Base-by-base conservation (phyloP, 345 rosid species). In the Syzygium aromaticum region DNA sequence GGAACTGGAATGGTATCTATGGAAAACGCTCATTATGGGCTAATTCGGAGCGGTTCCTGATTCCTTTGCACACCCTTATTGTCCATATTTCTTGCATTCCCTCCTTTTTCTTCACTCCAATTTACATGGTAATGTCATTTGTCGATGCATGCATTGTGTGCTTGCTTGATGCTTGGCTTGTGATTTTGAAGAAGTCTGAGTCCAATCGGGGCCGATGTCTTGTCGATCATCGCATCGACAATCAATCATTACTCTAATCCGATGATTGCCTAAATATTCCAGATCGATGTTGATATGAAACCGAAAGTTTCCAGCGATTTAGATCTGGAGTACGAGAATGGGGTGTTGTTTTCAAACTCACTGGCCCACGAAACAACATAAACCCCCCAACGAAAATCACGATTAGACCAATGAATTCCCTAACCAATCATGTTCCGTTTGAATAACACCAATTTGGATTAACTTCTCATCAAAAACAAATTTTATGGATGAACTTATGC, bases 201-300 rank as follows among this genome's bases (percentile, higher is more conserved):
- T 4, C 11, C 43, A 12, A 73, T 73, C 33, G 9, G 25, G 25
- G 46, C 25, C 3, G 7, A 17, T 1, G 2, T 73, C 49, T 73
- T 33, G 13, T 73, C 19, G 8, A 33, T 40, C 14, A 19, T 73
- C 49, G 22, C 23, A 73, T 73, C 80, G 14, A 33, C 25, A 10
- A 0, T 17, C 12, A 0, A 73, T 17, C 6, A 2, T 33, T 11
- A 5, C 14, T 73, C 7, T 0, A 2, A 73, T 33, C 10, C 11
- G 49, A 33, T n/a, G 49, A 67, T 9, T 9, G 25, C 49, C 80
- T 33, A 73, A 17, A 73, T 73, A 33, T 33, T 38, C 25, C 3
- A 9, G 11, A 33, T 73, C 7, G 11, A 73, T 7, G 13, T 33
- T 9, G 49, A 33, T 2, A 7, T 19, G 80, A 13, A 33, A 19